Evolutionary conservation across 2,329 filamentous ascomycete genomes (phyloP), one percentile per base, ranked within the genome.

Genomic region (Uncinocarpus reesii): DNA sequence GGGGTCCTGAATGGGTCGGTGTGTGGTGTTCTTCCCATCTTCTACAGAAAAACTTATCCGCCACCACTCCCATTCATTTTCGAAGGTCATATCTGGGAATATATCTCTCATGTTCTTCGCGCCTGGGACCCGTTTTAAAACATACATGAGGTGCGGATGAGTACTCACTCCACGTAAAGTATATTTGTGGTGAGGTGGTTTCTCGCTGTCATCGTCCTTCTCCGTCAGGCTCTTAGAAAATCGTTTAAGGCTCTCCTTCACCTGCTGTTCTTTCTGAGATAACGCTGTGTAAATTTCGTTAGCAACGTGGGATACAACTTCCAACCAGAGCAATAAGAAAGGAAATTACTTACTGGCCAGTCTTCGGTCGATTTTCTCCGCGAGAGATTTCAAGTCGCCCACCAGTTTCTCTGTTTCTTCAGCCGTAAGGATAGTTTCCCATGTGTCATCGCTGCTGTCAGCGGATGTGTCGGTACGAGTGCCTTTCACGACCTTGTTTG

Each of bases 141-240:
- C 61, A 55, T 80, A 81, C 28, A 73, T 76, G 21, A 79, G 69
- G 55, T 76, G 72, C 1, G 75, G 69, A 42, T 74, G 70, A 2
- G 77, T 80, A 31, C 75, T 75, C 4, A 81, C 73, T 23, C 78
- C 78, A 37, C 73, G 71, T 18, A 81, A 67, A 1, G 71, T 72
- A 57, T 81, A 81, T 42, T 69, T 72, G 55, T 71, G 60, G 42
- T 67, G 57, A 34, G 69, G 68, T 32, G 65, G 58, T 29, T n/a
- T n/a, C n/a, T n/a, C n/a, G n/a, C 68, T 59, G 10, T 65, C 59
- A 11, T 61, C 60, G 29, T 69, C 15, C 13, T 38, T 24, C 13
- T 68, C 65, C 6, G 72, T 76, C 51, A 76, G 68, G 20, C 66
- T 61, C 35, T 66, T 68, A 3, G 71, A 69, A 50, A 73, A 67